Evolutionary conservation across 1,284 basidiomycete genomes (phyloP).

Genomic region (Hemileia vastatrix): DNA sequence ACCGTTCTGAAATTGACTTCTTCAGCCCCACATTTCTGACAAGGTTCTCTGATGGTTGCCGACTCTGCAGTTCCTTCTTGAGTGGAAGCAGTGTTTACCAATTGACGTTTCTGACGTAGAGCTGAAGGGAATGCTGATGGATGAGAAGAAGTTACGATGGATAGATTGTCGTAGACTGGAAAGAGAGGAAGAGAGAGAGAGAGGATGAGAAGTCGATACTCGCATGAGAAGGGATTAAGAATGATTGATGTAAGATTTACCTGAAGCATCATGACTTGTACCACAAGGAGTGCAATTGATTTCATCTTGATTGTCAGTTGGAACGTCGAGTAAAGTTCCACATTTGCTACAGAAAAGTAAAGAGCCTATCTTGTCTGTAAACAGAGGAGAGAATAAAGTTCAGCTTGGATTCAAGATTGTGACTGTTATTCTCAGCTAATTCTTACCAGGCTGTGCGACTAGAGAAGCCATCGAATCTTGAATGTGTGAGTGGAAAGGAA

Average conservation of each 20-base stretch:
- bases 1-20: slow-evolving; percentile 42
- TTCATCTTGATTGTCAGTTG: slow-evolving; percentile 62
- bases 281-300: slow-evolving; percentile 83
- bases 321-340: slow-evolving; percentile 76
- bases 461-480: no score
- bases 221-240: no score
- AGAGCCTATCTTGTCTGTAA: slow-evolving; percentile 61
- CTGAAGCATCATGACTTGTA: slow-evolving; percentile 71
- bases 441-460: no score
- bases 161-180: slow-evolving; percentile 81
- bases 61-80: no score
- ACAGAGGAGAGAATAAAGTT: no score
- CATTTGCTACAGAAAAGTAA: slow-evolving; percentile 88
- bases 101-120: slow-evolving; percentile 72
- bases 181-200: neutral
- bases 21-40: slow-evolving; percentile 39
- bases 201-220: neutral
- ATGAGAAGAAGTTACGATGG: slow-evolving; percentile 79
- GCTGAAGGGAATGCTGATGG: slow-evolving; percentile 88
- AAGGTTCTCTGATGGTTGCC: no score
- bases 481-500: no score
- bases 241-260: slow-evolving; percentile 51
- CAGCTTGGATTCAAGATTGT: no score
- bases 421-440: no score
- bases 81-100: no score